Evolutionary conservation across 176 grass and related monocot genomes (phyloP).

Genomic region (Eremochloa ophiuroides): DNA sequence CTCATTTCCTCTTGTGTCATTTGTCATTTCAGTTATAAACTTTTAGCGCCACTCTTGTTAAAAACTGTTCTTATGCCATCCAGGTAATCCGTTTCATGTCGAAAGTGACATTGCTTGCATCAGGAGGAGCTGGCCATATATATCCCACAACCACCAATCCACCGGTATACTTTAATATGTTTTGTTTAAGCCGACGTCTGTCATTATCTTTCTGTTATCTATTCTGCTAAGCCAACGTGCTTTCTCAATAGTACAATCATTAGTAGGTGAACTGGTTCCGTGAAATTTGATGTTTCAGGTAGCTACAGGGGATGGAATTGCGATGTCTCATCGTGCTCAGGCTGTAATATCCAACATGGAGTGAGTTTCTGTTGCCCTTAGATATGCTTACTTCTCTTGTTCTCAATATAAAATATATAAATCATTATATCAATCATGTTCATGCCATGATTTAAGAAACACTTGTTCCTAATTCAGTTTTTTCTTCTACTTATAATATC

Average conservation of each 20-base stretch:
- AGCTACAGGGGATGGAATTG: conserved; percentile 95
- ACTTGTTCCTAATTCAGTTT: conserved; percentile 16
- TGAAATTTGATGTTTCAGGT: conserved; percentile 53
- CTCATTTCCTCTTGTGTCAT: conserved; percentile 10
- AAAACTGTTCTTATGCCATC: conserved; percentile 24
- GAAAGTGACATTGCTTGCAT: conserved; percentile 90
- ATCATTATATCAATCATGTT: no score
- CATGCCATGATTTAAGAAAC: no score
- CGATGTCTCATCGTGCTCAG: conserved; percentile 89
- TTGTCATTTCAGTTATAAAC: neutral
- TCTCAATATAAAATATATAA: neutral
- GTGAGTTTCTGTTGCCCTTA: conserved; percentile 56
- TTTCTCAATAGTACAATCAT: neutral
- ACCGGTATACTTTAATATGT: conserved; percentile 50
- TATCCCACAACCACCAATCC: conserved; percentile 98
- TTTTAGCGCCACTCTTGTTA: neutral
- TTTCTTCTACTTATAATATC: neutral
- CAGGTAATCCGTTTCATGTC: conserved; percentile 89
- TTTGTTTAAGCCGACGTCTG: neutral
- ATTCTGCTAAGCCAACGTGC: neutral
- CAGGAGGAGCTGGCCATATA: conserved; percentile 91
- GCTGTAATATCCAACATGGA: conserved; percentile 99
- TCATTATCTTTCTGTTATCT: neutral
- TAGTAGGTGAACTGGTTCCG: neutral
- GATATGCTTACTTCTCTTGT: conserved; percentile 2